phyloP scores from a whole-genome alignment of 1,284 basidiomycete genomes.

The Violaceomyces palustris region DNA sequence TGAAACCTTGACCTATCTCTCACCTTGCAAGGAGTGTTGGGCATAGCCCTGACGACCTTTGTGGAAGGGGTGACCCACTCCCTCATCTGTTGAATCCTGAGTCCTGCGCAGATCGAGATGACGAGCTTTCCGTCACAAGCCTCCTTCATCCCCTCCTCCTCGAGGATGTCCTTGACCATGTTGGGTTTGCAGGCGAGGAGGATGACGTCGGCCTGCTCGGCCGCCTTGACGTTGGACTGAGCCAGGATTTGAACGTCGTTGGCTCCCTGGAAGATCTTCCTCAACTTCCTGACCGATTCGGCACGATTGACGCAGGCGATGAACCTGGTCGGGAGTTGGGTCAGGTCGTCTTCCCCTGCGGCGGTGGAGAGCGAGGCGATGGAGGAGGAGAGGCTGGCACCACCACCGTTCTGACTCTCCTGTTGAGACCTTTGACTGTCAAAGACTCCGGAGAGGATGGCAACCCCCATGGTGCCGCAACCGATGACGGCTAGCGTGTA shows the following conservation, averaged over 20 bases:
- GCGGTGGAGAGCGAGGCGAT: constrained; percentile 12
- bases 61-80: constrained; percentile 72
- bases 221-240: constrained; percentile 68
- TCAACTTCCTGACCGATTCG: constrained; percentile 71
- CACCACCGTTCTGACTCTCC: neutral
- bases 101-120: constrained; percentile 92
- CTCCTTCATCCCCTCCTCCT: constrained; percentile 73
- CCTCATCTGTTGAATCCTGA: constrained; percentile 76
- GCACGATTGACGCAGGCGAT: constrained; percentile 80
- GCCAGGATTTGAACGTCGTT: constrained; percentile 63
- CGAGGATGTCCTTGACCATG: constrained; percentile 70
- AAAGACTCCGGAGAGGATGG: constrained; percentile 84
- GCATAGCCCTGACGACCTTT: constrained; percentile 91
- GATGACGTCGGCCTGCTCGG: constrained; percentile 72
- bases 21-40: constrained; percentile 95
- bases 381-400: constrained; percentile 13
- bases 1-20: constrained; percentile 25
- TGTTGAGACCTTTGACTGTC: constrained; percentile 44
- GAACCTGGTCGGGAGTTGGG: constrained; percentile 69
- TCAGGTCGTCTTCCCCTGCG: constrained; percentile 21
- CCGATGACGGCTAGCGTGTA: constrained; percentile 48
- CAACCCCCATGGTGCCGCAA: constrained; percentile 97
- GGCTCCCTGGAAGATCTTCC: constrained; percentile 59
- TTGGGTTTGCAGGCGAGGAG: constrained; percentile 73
- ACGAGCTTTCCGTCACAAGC: constrained; percentile 84